These are phyloP conservation scores for Xylariaceae sp. DNA, from an alignment of 2,329 filamentous ascomycete genomes.

Conservation along the genomic window DNA sequence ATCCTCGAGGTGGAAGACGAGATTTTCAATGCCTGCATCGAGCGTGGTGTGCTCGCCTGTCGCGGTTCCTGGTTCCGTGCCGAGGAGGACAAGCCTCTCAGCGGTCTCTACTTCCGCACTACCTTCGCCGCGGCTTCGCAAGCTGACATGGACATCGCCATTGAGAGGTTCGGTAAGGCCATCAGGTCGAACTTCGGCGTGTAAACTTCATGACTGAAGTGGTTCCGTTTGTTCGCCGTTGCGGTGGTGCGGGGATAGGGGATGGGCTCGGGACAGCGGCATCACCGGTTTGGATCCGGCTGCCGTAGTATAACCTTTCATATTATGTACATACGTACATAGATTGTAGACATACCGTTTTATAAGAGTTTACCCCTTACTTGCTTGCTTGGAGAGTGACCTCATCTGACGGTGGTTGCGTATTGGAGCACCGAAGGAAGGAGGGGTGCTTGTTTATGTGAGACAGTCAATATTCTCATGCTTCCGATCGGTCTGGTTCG, in stretches of 20 bases:
- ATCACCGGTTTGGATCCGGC: no score
- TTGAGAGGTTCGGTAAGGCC: slow-evolving; percentile 69
- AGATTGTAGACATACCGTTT: no score
- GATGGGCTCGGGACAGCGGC: background rate
- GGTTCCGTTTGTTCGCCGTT: no score
- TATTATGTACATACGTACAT: no score
- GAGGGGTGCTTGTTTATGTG: no score
- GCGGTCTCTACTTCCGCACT: slow-evolving; percentile 77
- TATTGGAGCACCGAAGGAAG: no score
- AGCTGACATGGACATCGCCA: slow-evolving; percentile 66
- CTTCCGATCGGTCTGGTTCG: no score
- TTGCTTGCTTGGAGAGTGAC: no score
- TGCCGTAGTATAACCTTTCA: no score
- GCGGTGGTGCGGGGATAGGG: background rate
- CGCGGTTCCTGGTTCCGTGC: slow-evolving; percentile 89
- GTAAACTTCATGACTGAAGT: background rate
- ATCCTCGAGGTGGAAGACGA: slow-evolving; percentile 73
- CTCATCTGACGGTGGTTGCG: no score
- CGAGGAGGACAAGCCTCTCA: slow-evolving; percentile 52
- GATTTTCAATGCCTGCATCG: slow-evolving; percentile 73
- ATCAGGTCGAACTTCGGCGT: slow-evolving; percentile 54
- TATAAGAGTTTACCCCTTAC: no score
- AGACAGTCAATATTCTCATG: no score
- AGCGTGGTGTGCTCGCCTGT: slow-evolving; percentile 72
- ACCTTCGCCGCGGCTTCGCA: slow-evolving; percentile 80